Evolutionary conservation across 768 basidiomycete genomes (phyloP).

Genomic region (Panus rudis): DNA sequence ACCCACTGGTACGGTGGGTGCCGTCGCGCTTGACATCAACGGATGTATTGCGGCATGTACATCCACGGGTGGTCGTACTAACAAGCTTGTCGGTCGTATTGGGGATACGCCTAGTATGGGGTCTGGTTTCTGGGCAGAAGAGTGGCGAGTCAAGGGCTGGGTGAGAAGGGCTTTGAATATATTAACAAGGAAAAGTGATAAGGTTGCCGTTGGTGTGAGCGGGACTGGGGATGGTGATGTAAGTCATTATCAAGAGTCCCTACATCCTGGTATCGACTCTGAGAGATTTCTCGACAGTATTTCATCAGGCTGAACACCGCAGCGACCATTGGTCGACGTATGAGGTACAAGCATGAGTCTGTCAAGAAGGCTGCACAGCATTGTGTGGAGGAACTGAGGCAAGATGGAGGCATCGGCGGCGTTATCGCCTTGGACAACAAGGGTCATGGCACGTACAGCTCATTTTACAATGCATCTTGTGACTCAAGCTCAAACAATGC

Average conservation of each 20-base stretch:
- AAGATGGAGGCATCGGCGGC: conserved; percentile 63
- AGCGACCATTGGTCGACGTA: conserved; percentile 56
- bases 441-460: conserved; percentile 48
- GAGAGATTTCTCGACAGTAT: conserved; percentile 40
- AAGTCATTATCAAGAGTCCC: conserved; percentile 18
- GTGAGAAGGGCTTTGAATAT: conserved; percentile 34
- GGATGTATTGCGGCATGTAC: conserved; percentile 71
- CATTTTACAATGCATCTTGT: background rate
- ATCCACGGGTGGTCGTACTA: conserved; percentile 77
- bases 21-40: conserved; percentile 67
- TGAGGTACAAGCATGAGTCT: conserved; percentile 53
- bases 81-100: conserved; percentile 77
- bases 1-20: conserved; percentile 79
- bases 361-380: conserved; percentile 45
- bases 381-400: conserved; percentile 52
- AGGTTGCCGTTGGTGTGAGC: conserved; percentile 61
- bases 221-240: conserved; percentile 86
- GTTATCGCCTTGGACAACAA: conserved; percentile 63
- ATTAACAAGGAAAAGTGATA: conserved; percentile 26
- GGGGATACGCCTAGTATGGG: conserved; percentile 80
- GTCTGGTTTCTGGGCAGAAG: conserved; percentile 78
- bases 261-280: background rate
- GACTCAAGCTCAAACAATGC: background rate
- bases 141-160: conserved; percentile 44
- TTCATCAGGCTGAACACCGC: conserved; percentile 70